Evolutionary conservation across 2,329 filamentous ascomycete species (phyloP), one percentile per base, ranked within the genome.

Genomic region (Fonsecaea monophora): DNA sequence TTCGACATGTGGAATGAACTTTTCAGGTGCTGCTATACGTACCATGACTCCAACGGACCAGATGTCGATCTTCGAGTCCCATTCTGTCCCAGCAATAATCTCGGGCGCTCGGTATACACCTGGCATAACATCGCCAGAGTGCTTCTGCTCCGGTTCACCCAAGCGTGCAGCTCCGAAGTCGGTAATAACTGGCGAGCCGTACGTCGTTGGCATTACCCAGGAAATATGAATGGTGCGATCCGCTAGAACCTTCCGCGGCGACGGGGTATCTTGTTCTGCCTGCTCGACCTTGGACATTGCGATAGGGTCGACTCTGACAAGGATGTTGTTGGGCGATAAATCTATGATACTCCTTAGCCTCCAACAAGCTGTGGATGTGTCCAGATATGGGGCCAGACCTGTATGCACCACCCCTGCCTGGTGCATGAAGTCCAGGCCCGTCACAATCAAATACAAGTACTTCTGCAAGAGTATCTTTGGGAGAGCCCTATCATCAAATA

Each of bases 281-380:
- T 55, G 66, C 53, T 68, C 66, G 3, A 65, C 58, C 48, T 68
- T 45, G 0, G 32, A 40, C 0, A 62, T 1, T 15, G 21, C 48
- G 12, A 40, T 12, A n/a, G 45, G 37, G 15, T 68, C 53, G 45
- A 75, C 73, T 0, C 67, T 68, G 1, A 77, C 53, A 32, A 79
- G 70, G 38, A 79, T 68, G 18, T 79, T 79, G 50, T 73, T 74
- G 3, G 72, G 72, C 62, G 77, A 73, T 8, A 78, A 60, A 65
- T 78, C 75, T 78, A 48, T n/a, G 30, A 53, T 37, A 0, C 5
- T 42, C 2, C n/a, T 45, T 45, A 38, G 32, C 60, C 30, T 18
- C 60, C 35, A 60, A n/a, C 34, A 59, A 10, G 15, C 4, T 15
- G 15, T 37, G 40, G 40, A 32, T 21, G 15, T 13, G 8, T 3